A percentile compares a stretch with the other conserved stretches of the same genome.
These are phyloP conservation scores for Lolium rigidum DNA, from an alignment of 176 grass and related monocot species.

Conservation along the genomic window DNA sequence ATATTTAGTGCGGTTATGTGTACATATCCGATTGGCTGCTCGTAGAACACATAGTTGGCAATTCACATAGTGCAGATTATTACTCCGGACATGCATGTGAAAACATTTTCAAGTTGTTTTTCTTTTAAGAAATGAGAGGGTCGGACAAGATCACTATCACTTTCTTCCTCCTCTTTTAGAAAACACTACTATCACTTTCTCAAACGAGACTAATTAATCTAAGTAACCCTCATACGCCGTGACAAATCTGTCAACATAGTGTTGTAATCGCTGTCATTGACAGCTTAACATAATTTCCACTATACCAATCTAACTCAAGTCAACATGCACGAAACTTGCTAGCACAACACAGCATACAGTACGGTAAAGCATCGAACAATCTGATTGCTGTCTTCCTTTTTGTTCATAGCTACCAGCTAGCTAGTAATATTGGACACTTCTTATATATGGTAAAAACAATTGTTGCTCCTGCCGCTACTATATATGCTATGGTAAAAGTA, in stretches of 20 bases:
- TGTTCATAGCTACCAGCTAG: background rate
- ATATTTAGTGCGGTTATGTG: background rate
- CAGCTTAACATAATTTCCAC: constrained; percentile 38
- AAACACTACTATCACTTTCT: constrained; percentile 31
- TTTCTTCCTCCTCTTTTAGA: background rate
- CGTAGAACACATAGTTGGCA: background rate
- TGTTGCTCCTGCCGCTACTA: background rate
- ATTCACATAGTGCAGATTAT: background rate
- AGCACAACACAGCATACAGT: background rate
- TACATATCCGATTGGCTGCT: background rate
- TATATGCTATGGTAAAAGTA: background rate
- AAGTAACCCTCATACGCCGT: constrained; percentile 19
- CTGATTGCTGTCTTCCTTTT: background rate
- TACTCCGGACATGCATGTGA: constrained; percentile 6
- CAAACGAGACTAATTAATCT: constrained; percentile 21
- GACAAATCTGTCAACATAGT: constrained; percentile 45
- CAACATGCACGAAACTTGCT: constrained; percentile 24
- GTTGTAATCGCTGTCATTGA: constrained; percentile 30
- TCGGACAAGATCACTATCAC: constrained; percentile 39
- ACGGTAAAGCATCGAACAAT: background rate
- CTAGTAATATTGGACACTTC: background rate
- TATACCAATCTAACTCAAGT: constrained; percentile 34
- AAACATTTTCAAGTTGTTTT: background rate
- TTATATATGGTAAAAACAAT: background rate
- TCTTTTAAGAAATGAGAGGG: constrained; percentile 1